phyloP scores from a whole-genome alignment of 352 stramenopile species.

The Phytophthora europaea region DNA sequence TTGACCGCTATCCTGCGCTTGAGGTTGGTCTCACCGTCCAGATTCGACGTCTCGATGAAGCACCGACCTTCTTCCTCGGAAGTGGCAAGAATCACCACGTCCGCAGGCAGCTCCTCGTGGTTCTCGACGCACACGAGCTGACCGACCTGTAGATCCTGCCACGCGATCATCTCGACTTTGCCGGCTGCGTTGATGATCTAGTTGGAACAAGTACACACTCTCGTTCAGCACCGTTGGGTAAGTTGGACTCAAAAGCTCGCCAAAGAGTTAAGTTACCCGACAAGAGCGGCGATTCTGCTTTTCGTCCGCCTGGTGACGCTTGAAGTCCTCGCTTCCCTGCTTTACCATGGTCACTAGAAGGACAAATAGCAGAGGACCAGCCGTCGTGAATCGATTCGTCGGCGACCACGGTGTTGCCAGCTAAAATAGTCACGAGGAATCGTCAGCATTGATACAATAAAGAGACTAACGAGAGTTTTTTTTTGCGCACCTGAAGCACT shows the following conservation, averaged over 20 bases:
- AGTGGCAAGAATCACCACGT: conserved; percentile 89
- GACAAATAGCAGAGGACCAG: conserved; percentile 76
- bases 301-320: conserved; percentile 73
- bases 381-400: conserved; percentile 80
- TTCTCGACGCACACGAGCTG: conserved; percentile 85
- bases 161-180: conserved; percentile 58
- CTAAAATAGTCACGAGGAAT: conserved; percentile 30
- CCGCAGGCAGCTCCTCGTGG: conserved; percentile 88
- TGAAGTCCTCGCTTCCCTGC: conserved; percentile 75
- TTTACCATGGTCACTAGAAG: conserved; percentile 83
- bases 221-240: not conserved
- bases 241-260: too few relatives aligned
- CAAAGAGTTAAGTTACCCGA: conserved; percentile 39
- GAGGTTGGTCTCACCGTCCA: conserved; percentile 93
- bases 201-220: not conserved
- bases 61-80: conserved; percentile 77
- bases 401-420: conserved; percentile 70
- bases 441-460: not conserved
- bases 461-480: not conserved
- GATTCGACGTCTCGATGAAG: conserved; percentile 89
- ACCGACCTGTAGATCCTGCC: conserved; percentile 82
- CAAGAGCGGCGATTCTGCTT: conserved; percentile 71
- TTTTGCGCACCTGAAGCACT: conserved; percentile 76
- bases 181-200: conserved; percentile 61
- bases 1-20: conserved; percentile 75